Percentiles rank a stretch among this genome's conserved stretches.
Evolutionary conservation across 176 grass and related monocot genomes (phyloP).

Genomic region (Phragmites australis): DNA sequence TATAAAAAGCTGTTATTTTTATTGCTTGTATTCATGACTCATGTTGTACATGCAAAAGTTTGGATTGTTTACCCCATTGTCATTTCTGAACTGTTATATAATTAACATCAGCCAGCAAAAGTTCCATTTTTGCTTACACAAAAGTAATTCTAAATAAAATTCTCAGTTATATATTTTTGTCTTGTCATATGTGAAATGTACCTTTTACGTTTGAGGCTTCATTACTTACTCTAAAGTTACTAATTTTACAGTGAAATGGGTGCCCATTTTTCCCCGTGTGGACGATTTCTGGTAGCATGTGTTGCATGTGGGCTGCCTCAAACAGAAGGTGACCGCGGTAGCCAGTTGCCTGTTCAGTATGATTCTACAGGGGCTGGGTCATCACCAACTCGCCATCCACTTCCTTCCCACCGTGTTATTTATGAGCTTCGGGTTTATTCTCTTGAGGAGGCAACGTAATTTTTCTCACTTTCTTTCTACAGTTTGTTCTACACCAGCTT

Average conservation of each 20-base stretch:
- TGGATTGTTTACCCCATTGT: background rate
- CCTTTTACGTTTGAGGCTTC: constrained; percentile 26
- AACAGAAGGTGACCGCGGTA: constrained; percentile 72
- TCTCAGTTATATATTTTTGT: background rate
- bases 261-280: constrained; percentile 96
- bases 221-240: constrained; percentile 38
- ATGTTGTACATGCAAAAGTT: constrained; percentile 15
- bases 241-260: constrained; percentile 94
- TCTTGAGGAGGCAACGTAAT: constrained; percentile 86
- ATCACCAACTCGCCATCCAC: constrained; percentile 91
- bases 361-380: constrained; percentile 72
- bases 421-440: constrained; percentile 99
- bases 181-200: background rate
- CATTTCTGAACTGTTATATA: constrained; percentile 6
- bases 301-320: constrained; percentile 96
- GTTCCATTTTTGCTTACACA: background rate
- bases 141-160: constrained; percentile 23
- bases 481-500: constrained; percentile 14
- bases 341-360: constrained; percentile 66
- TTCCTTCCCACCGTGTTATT: constrained; percentile 87
- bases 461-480: constrained; percentile 16
- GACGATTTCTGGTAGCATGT: constrained; percentile 92
- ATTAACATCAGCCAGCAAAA: background rate
- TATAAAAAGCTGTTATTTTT: constrained; percentile 21
- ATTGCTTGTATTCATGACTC: constrained; percentile 2